Evolutionary conservation across 2,329 filamentous ascomycete genomes (phyloP).

Genomic region (Graphiopsis chlorocephala): DNA sequence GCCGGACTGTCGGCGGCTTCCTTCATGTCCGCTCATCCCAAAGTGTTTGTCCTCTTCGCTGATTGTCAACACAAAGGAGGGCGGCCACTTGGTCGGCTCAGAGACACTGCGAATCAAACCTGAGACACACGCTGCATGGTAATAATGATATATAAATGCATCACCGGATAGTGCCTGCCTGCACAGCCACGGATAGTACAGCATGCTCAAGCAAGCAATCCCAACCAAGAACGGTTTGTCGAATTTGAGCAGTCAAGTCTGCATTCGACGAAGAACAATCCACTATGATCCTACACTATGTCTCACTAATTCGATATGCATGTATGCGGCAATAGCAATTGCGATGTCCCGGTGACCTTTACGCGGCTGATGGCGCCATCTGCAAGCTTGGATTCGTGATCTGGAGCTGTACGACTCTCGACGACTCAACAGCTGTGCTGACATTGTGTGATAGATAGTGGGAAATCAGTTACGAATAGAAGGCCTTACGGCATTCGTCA

Average conservation of each 20-base stretch:
- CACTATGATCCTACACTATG: not conserved
- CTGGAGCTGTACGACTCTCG: not conserved
- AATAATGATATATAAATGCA: not conserved
- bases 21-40: not conserved
- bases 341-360: not conserved
- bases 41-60: not conserved
- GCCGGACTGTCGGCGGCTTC: not conserved
- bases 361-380: constrained; percentile 1
- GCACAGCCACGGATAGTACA: not conserved
- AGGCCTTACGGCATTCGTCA: not conserved
- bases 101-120: not conserved
- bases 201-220: not conserved
- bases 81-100: not conserved
- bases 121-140: not conserved
- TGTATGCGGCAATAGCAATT: not conserved
- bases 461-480: not conserved
- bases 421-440: not conserved
- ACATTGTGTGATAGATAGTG: not conserved
- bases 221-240: not conserved
- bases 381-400: constrained; percentile 6
- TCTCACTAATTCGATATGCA: not conserved
- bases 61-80: not conserved
- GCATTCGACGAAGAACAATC: not conserved
- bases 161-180: not conserved
- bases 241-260: not conserved